Evolutionary conservation across 73 alveolate species (phyloP), one percentile per base, ranked within the genome.

Genomic region (Blepharisma japonicum): DNA sequence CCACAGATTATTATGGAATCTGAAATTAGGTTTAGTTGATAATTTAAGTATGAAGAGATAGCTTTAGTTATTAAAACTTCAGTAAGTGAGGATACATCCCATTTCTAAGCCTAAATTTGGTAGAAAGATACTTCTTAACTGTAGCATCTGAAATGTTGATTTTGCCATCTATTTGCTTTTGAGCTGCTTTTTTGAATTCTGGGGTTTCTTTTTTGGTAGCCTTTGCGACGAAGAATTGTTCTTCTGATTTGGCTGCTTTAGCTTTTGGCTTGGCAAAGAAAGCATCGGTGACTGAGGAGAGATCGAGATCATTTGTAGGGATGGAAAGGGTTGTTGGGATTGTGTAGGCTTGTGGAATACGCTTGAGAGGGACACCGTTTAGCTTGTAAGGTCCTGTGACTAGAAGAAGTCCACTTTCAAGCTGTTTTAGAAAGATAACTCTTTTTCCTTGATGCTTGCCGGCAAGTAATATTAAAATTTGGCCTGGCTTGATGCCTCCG

Each of bases 341-440:
- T 67, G 92, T 92, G 87, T 89, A 86, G 68, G 92, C 94, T 55
- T 88, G 86, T 85, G 87, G 87, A 56, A 93, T 94, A 91, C 98
- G 85, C 88, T 84, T 91, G 80, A 92, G 88, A 23, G 98, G 98
- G 81, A 92, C 98, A 56, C 98, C 98, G 87, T 92, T 92, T 68
- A 87, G 81, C 85, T 89, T 94, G 96, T 88, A 89, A n/a, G 98
- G 98, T 45, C 98, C 98, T 38, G 98, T 94, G 72, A 94, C 98
- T 68, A 94, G 95, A 79, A 94, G 82, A 74, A 89, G 87, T 46
- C 97, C 97, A 20, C 94, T 84, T 77, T 92, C 79, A 70, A 94
- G 90, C 68, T 89, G 91, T 90, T 94, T 94, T 77, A 94, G 87
- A 93, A 81, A 94, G 46, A 94, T 97, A 51, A 91, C 98, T 84